Evolutionary conservation across 192 early-diverging fungal genomes (phyloP).

Genomic region (Piromyces finnis): DNA sequence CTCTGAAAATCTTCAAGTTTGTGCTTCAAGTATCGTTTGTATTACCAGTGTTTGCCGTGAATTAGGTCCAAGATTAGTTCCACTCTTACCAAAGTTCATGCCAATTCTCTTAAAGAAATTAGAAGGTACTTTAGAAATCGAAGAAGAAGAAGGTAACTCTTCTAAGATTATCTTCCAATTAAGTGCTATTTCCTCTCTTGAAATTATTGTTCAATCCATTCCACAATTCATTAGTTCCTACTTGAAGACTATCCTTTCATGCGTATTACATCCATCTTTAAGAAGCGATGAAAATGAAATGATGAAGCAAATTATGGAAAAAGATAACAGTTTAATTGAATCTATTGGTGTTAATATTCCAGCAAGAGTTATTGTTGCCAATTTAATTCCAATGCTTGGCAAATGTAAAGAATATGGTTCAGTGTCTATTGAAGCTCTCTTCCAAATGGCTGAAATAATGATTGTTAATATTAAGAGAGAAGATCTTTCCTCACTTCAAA

Average conservation of each 20-base stretch:
- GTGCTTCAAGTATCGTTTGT: conserved; percentile 20
- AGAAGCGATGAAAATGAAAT: conserved; percentile 7
- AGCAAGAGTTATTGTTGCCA: conserved; percentile 24
- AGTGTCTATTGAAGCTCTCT: conserved; percentile 31
- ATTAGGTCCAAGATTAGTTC: conserved; percentile 58
- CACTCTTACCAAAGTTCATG: conserved; percentile 68
- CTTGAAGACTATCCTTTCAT: conserved; percentile 31
- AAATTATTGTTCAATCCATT: conserved; percentile 33
- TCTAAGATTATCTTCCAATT: conserved; percentile 20
- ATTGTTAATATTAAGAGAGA: conserved; percentile 41
- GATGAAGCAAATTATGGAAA: background rate
- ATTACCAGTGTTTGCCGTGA: conserved; percentile 25
- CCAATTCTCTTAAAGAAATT: conserved; percentile 37
- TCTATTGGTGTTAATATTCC: conserved; percentile 12
- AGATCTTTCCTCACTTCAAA: conserved; percentile 50
- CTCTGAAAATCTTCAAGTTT: conserved; percentile 6
- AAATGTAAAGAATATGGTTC: conserved; percentile 12
- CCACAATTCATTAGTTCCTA: conserved; percentile 65
- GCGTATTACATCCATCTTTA: conserved; percentile 23
- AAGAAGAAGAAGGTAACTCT: background rate
- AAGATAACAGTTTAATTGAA: conserved; percentile 8
- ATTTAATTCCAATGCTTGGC: conserved; percentile 24
- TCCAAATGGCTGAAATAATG: conserved; percentile 46
- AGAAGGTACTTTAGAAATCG: background rate
- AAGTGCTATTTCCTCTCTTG: conserved; percentile 30